Percentiles rank a stretch among this genome's conserved stretches.
phyloP scores from a whole-genome alignment of 257 asterid genomes.

The Solanum chilense region DNA sequence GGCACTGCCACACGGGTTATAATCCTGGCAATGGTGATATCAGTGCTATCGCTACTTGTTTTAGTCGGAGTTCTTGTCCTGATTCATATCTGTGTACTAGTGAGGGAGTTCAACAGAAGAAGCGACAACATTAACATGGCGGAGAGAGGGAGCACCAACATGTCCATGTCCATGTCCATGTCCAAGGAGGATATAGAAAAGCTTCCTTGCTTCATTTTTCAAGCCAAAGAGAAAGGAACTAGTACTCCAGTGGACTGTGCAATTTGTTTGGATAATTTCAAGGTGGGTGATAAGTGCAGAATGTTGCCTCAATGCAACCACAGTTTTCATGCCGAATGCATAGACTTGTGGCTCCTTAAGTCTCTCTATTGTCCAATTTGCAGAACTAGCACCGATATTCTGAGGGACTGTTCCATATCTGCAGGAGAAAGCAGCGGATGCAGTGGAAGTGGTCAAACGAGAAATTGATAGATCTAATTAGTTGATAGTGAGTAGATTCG shows the following conservation, averaged over 20 bases:
- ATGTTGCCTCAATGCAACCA: conserved; percentile 60
- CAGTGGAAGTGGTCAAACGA: background rate
- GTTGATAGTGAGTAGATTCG: background rate
- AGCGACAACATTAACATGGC: background rate
- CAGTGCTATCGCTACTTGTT: conserved; percentile 28
- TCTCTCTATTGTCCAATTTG: conserved; percentile 55
- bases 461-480: background rate
- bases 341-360: conserved; percentile 62
- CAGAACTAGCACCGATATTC: conserved; percentile 31
- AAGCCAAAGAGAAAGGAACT: conserved; percentile 23
- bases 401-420: background rate
- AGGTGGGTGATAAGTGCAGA: conserved; percentile 56
- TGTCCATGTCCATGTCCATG: conserved; percentile 91
- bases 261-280: conserved; percentile 51
- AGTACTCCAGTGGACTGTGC: conserved; percentile 34
- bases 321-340: conserved; percentile 59
- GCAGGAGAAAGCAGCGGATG: conserved; percentile 5
- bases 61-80: conserved; percentile 38
- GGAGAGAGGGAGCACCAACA: conserved; percentile 46
- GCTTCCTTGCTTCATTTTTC: conserved; percentile 62
- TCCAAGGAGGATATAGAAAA: conserved; percentile 61
- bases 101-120: conserved; percentile 33
- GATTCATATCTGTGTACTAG: conserved; percentile 53
- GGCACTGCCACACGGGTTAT: conserved; percentile 14
- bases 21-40: conserved; percentile 40